Percentiles rank a stretch among this genome's conserved stretches.
Evolutionary conservation across 345 rosid species (phyloP).

Genomic region (Geranium brycei): DNA sequence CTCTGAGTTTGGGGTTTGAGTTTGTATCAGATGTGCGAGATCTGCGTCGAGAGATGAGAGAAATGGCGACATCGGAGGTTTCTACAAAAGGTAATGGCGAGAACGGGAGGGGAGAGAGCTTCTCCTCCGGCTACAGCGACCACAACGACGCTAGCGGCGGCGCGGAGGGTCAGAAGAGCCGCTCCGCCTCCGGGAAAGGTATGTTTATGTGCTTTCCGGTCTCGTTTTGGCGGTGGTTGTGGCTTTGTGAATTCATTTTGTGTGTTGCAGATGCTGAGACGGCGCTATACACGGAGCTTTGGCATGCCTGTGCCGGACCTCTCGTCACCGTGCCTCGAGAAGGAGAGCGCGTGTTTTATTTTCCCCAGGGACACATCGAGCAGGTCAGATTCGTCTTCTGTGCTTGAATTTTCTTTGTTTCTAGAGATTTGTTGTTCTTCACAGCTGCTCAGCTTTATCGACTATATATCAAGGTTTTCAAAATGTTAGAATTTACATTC

Average conservation of each 20-base stretch:
- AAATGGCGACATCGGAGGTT: slow-evolving; percentile 14
- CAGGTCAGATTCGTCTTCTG: slow-evolving; percentile 31
- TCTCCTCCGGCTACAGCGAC: slow-evolving; percentile 14
- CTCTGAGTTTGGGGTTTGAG: neutral
- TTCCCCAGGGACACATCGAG: slow-evolving; percentile 90
- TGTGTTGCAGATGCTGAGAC: slow-evolving; percentile 32
- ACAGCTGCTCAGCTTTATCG: too few species aligned
- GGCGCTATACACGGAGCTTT: slow-evolving; percentile 65
- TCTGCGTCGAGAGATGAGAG: slow-evolving; percentile 10
- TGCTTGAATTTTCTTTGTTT: too few species aligned
- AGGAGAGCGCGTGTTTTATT: slow-evolving; percentile 67
- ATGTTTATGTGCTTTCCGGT: neutral
- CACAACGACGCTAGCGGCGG: slow-evolving; percentile 7
- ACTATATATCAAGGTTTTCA: too few species aligned
- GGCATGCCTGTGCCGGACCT: slow-evolving; percentile 97
- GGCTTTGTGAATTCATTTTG: neutral
- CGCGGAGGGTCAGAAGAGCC: slow-evolving; percentile 15
- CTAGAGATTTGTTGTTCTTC: too few species aligned
- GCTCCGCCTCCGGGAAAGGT: slow-evolving; percentile 14
- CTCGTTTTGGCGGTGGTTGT: neutral
- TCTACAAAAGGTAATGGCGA: slow-evolving; percentile 13
- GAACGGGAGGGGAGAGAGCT: slow-evolving; percentile 14
- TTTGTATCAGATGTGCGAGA: slow-evolving; percentile 11
- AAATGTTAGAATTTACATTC: too few species aligned
- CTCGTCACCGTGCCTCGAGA: slow-evolving; percentile 63